Evolutionary conservation across 495 filamentous ascomycete species (phyloP).

Genomic region (Penicillium turbatum): DNA sequence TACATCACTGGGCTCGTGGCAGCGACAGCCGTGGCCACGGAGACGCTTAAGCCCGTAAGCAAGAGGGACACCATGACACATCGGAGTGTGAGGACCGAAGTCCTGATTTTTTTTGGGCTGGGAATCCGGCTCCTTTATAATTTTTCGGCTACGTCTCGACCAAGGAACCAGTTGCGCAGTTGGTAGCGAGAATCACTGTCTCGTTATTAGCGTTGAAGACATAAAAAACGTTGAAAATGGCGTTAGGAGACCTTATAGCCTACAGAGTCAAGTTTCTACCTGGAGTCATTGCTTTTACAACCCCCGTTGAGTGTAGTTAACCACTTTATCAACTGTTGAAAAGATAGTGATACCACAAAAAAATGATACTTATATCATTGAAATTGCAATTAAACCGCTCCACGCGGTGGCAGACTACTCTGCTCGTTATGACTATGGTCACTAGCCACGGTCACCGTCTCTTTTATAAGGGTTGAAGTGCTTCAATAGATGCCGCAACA

Average conservation of each 20-base stretch:
- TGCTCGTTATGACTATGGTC: neutral
- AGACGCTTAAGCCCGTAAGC: neutral
- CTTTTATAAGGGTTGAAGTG: too few species aligned
- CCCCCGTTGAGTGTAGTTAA: neutral
- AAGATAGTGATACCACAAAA: neutral
- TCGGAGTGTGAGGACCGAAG: too few species aligned
- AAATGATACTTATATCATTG: too few species aligned
- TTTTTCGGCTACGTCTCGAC: neutral
- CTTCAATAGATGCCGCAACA: too few species aligned
- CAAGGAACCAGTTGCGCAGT: neutral
- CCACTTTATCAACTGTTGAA: neutral
- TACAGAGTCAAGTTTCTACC: neutral
- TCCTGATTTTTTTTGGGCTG: too few species aligned
- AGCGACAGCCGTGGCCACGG: conserved; percentile 2
- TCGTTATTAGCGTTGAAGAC: neutral
- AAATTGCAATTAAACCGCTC: too few species aligned
- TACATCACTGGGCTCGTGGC: neutral
- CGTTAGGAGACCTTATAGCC: neutral
- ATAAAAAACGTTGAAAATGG: conserved; percentile 1
- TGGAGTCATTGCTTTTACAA: too few species aligned
- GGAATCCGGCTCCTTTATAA: too few species aligned
- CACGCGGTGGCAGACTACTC: neutral
- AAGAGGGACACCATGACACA: neutral
- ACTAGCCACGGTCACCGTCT: conserved; percentile 1
- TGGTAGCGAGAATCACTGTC: neutral